Percentiles rank a stretch among this genome's conserved stretches.
phyloP scores from a whole-genome alignment of 495 filamentous ascomycete species.

The Podospora pseudoanserina region DNA sequence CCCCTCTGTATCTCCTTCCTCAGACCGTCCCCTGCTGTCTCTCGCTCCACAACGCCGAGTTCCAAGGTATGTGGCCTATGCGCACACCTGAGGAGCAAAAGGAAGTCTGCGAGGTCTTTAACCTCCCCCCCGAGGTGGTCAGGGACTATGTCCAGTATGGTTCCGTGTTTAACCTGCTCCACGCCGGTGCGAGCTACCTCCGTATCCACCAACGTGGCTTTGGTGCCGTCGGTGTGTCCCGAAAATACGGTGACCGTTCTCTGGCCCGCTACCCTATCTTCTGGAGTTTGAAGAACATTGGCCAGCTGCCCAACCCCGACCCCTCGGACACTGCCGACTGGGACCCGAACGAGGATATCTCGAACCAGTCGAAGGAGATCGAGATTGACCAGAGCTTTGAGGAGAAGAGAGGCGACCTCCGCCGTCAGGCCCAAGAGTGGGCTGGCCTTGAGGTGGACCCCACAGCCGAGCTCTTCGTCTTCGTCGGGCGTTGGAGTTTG shows the following conservation, averaged over 20 bases:
- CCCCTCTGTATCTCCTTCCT: conserved; percentile 67
- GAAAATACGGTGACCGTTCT: conserved; percentile 71
- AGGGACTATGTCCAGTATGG: conserved; percentile 64
- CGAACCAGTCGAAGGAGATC: conserved; percentile 49
- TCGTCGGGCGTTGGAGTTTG: conserved; percentile 75
- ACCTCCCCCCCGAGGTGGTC: conserved; percentile 50
- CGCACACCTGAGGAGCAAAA: conserved; percentile 61
- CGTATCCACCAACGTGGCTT: conserved; percentile 71
- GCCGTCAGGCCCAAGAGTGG: conserved; percentile 73
- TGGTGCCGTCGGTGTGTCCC: conserved; percentile 70
- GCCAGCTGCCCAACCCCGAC: conserved; percentile 70
- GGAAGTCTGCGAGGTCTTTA: conserved; percentile 71
- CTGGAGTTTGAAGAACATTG: conserved; percentile 69
- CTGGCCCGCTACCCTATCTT: conserved; percentile 75
- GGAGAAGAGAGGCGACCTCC: conserved; percentile 51
- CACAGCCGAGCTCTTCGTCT: conserved; percentile 69
- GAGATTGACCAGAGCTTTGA: conserved; percentile 58
- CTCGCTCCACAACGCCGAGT: conserved; percentile 58
- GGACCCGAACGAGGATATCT: conserved; percentile 46
- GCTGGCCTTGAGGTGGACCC: conserved; percentile 63
- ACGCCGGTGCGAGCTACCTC: conserved; percentile 70
- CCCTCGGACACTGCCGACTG: conserved; percentile 70
- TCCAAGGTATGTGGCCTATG: conserved; percentile 73
- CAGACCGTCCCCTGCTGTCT: conserved; percentile 57
- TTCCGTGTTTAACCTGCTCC: conserved; percentile 68